These are phyloP conservation scores for Acanthochlamys bracteata DNA, from an alignment of 106 monocot genomes.

Conservation along the genomic window DNA sequence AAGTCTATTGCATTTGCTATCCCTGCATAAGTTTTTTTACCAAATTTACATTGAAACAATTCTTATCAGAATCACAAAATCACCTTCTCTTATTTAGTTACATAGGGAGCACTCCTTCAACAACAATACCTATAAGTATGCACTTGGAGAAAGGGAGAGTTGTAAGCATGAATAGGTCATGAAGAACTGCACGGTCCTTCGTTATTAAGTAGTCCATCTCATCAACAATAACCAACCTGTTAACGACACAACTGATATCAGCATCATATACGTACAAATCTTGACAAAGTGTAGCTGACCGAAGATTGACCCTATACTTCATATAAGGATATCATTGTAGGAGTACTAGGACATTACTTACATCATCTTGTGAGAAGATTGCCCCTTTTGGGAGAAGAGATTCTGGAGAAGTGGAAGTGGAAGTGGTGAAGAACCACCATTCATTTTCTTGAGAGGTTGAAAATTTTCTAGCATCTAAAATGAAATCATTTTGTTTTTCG, in stretches of 20 bases:
- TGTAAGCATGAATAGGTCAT: slow-evolving; percentile 96
- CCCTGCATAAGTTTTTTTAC: slow-evolving; percentile 32
- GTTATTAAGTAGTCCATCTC: slow-evolving; percentile 98
- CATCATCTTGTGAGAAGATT: slow-evolving; percentile 43
- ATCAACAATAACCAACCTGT: slow-evolving; percentile 67
- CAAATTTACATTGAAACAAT: background rate
- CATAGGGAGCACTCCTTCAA: background rate
- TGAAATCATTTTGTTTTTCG: background rate
- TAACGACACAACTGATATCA: slow-evolving; percentile 1
- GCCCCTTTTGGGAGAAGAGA: slow-evolving; percentile 40
- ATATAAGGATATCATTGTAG: background rate
- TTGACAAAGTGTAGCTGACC: background rate
- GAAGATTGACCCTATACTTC: background rate
- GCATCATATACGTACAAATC: background rate
- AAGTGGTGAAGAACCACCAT: slow-evolving; percentile 15
- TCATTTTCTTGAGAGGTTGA: slow-evolving; percentile 27
- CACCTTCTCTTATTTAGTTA: background rate
- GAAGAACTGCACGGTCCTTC: slow-evolving; percentile 73
- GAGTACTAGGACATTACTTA: slow-evolving; percentile 20
- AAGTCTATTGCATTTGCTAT: slow-evolving; percentile 97
- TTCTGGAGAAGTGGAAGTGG: slow-evolving; percentile 47
- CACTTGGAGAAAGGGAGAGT: slow-evolving; percentile 70
- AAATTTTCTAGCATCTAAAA: slow-evolving; percentile 64
- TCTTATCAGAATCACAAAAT: too few species aligned
- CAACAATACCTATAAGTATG: slow-evolving; percentile 72